Conservation (phyloP, 208 protist genomes). For the Trypanosoma platydactyli region DNA sequence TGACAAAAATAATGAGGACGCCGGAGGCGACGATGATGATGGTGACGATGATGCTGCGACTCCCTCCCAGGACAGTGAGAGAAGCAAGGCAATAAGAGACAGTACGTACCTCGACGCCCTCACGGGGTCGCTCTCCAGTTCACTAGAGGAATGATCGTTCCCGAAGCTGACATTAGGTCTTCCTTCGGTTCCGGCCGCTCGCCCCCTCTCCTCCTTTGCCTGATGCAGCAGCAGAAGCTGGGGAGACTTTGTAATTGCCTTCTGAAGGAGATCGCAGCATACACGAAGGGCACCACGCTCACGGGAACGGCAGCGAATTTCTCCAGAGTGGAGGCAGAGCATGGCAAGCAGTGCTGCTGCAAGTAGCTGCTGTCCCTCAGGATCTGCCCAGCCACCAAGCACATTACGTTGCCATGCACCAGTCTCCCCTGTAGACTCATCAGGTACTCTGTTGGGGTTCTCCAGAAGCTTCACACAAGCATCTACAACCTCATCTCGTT, state of each 20-base stretch:
- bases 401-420: conserved; percentile 74
- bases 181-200: neutral
- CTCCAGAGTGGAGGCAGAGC: conserved; percentile 52
- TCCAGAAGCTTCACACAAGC: conserved; percentile 62
- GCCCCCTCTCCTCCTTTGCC: neutral
- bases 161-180: conserved; percentile 1
- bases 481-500: conserved; percentile 49
- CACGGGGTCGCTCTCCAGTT: neutral
- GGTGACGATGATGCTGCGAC: neutral
- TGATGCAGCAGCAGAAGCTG: conserved; percentile 1
- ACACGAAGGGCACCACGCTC: conserved; percentile 46
- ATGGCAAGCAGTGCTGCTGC: conserved; percentile 62
- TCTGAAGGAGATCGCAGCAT: conserved; percentile 68
- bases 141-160: neutral
- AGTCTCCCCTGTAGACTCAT: conserved; percentile 11
- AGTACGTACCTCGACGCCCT: conserved; percentile 12
- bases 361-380: conserved; percentile 68
- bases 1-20: no score
- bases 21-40: no score
- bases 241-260: conserved; percentile 21
- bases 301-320: conserved; percentile 49
- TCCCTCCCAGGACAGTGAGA: conserved; percentile 19
- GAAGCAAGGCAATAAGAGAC: conserved; percentile 26
- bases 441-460: conserved; percentile 46
- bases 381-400: conserved; percentile 56